Percentiles rank a stretch among this genome's conserved stretches.
Conservation (phyloP, 441 rosid species). For the Jatropha multifida region DNA sequence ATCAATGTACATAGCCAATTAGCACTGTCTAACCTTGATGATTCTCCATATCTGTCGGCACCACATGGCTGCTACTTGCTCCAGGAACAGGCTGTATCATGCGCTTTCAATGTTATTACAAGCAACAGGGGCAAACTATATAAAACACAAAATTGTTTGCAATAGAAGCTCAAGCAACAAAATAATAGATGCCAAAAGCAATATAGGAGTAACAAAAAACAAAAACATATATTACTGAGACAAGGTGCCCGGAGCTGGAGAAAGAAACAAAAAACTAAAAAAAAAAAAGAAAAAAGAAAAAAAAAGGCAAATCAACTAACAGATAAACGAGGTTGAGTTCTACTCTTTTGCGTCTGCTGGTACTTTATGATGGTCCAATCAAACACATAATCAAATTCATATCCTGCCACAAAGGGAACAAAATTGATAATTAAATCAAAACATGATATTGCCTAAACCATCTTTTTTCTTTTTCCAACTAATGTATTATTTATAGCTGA, state of each 20-base stretch:
- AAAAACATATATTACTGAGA: too few species aligned
- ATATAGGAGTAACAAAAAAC: neutral
- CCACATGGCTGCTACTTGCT: slow-evolving; percentile 60
- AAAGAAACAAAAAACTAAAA: neutral
- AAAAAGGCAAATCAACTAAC: slow-evolving; percentile 26
- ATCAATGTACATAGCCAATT: slow-evolving; percentile 12
- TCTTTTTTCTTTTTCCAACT: neutral
- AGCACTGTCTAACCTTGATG: slow-evolving; percentile 64
- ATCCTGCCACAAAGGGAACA: slow-evolving; percentile 44
- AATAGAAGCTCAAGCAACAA: neutral
- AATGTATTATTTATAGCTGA: neutral
- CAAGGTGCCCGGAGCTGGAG: neutral
- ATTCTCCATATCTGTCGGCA: slow-evolving; percentile 48
- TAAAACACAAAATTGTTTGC: neutral
- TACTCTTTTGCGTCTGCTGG: slow-evolving; percentile 71
- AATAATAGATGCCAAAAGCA: neutral
- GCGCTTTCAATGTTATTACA: neutral
- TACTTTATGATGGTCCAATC: slow-evolving; percentile 96
- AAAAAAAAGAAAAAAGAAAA: too few species aligned
- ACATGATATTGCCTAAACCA: neutral
- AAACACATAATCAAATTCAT: slow-evolving; percentile 70
- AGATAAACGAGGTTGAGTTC: slow-evolving; percentile 50
- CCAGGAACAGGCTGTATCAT: slow-evolving; percentile 60
- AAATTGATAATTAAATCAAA: neutral
- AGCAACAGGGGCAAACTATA: slow-evolving; percentile 2